Evolutionary conservation across 192 early-diverging fungal genomes (phyloP).

Genomic region (Podila clonocystis): DNA sequence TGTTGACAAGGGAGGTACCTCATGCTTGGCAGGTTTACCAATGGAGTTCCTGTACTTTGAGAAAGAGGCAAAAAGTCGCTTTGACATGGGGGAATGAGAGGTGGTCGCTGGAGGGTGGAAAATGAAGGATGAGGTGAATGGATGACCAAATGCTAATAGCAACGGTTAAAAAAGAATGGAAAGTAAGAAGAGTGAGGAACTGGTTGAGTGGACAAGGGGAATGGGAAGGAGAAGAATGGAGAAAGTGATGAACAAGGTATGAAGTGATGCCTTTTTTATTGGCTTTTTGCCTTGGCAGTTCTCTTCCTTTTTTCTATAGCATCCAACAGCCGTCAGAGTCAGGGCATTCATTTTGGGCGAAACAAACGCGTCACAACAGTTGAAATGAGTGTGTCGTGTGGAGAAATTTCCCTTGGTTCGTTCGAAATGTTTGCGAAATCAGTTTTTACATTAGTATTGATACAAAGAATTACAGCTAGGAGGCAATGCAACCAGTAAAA

Average conservation of each 20-base stretch:
- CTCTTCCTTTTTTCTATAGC: no score
- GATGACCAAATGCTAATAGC: neutral
- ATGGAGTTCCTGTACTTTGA: slow-evolving; percentile 60
- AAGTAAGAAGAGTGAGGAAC: neutral
- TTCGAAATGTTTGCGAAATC: no score
- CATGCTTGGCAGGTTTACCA: slow-evolving; percentile 53
- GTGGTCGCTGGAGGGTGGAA: neutral
- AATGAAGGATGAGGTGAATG: neutral
- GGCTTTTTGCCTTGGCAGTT: no score
- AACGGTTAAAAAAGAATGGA: neutral
- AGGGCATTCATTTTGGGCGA: no score
- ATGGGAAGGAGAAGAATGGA: neutral
- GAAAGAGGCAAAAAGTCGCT: slow-evolving; percentile 32
- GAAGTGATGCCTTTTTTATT: no score
- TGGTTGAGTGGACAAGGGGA: neutral
- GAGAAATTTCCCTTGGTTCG: no score
- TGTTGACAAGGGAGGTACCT: slow-evolving; percentile 21
- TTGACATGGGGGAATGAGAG: slow-evolving; percentile 19
- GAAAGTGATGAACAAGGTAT: neutral
- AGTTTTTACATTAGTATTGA: no score
- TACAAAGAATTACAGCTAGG: no score
- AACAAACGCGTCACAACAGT: no score
- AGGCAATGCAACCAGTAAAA: no score
- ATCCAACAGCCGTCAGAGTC: no score
- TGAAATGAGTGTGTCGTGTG: no score